Conservation (phyloP, 2,329 filamentous ascomycete species). For the Colletotrichum eremochloae region DNA sequence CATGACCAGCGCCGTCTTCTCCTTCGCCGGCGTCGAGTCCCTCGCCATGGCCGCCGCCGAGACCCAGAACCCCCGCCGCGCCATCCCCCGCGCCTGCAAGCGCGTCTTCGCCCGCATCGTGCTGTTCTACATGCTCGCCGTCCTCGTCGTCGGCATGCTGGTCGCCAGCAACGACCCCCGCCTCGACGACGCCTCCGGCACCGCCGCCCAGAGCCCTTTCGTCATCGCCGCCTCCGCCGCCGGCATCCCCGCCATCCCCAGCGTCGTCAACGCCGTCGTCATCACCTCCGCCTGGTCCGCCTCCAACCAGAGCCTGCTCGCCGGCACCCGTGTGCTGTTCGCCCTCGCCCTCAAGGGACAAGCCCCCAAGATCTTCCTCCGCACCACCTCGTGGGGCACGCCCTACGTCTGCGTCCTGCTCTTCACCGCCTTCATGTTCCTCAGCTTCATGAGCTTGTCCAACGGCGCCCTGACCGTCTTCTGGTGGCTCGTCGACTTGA, state of each 20-base stretch:
- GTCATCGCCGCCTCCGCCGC: slow-evolving; percentile 65
- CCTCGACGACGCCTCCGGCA: slow-evolving; percentile 63
- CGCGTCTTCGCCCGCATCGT: slow-evolving; percentile 48
- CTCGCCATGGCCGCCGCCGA: slow-evolving; percentile 47
- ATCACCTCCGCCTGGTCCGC: slow-evolving; percentile 65
- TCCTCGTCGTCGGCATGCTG: slow-evolving; percentile 66
- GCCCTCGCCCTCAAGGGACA: slow-evolving; percentile 66
- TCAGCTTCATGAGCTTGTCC: slow-evolving; percentile 73
- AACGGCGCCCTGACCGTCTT: slow-evolving; percentile 71
- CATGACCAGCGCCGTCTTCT: slow-evolving; percentile 46
- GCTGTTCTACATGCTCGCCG: slow-evolving; percentile 61
- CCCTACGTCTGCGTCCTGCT: slow-evolving; percentile 54
- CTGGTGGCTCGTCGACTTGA: slow-evolving; percentile 71
- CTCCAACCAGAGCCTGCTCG: slow-evolving; percentile 67
- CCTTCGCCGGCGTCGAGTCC: slow-evolving; percentile 46
- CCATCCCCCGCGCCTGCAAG: slow-evolving; percentile 47
- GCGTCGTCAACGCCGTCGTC: slow-evolving; percentile 68
- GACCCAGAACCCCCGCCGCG: slow-evolving; percentile 61
- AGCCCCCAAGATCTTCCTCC: slow-evolving; percentile 63
- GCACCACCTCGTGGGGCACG: slow-evolving; percentile 33
- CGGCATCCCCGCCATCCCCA: slow-evolving; percentile 65
- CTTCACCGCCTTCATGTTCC: slow-evolving; percentile 70
- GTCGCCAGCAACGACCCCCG: slow-evolving; percentile 65
- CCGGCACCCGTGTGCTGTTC: slow-evolving; percentile 67
- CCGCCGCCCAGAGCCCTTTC: slow-evolving; percentile 64